Base-by-base conservation (phyloP, 441 rosid genomes). In the Eutrema salsugineum region DNA sequence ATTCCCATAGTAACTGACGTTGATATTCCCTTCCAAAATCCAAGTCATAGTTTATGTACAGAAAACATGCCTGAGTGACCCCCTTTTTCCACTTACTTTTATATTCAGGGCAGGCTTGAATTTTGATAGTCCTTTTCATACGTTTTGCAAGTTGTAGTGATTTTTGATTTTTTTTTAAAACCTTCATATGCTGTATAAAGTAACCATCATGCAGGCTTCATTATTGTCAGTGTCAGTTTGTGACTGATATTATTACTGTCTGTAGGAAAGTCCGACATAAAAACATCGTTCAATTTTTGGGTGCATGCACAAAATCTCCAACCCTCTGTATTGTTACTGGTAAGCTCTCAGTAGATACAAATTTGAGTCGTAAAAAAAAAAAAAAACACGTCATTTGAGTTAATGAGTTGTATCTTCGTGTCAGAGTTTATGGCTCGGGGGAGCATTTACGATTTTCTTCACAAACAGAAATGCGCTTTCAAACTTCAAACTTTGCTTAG, bases 271-370 rank as follows among this genome's bases (percentile, higher is more conserved):
- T 93, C 49, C 85, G 97, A 54, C 97, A 91, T 78, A 93, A 86
- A 85, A 93, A 93, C 73, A 87, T 93, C 70, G 91, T 93, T 70
- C 98, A 90, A 66, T 90, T 93, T 76, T 86, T 93, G 46, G 98
- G 98, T 68, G 97, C 95, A 65, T 87, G 91, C 80, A 88, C 97
- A 55, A 79, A 70, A 51, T 79, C 95, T 78, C 91, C 97, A 76
- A 81, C 84, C 73, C 83, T 84, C 68, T 93, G 97, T 78, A 88
- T 93, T 51, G 90, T 93, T 76, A 91, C 97, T 10, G 96, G 98
- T 87, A 80, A 63, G 61, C 61, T 61, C 39, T 60, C 40, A 47
- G 39, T 63, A 82, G 98, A 68, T 51, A 40, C 24, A 4, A 42
- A n/a, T 12, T 51, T 68, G 77, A 48, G 63, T 69, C 77, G 66